Evolutionary conservation across 176 grass and related monocot species (phyloP), one percentile per base, ranked within the genome.

Genomic region (Avena atlantica): DNA sequence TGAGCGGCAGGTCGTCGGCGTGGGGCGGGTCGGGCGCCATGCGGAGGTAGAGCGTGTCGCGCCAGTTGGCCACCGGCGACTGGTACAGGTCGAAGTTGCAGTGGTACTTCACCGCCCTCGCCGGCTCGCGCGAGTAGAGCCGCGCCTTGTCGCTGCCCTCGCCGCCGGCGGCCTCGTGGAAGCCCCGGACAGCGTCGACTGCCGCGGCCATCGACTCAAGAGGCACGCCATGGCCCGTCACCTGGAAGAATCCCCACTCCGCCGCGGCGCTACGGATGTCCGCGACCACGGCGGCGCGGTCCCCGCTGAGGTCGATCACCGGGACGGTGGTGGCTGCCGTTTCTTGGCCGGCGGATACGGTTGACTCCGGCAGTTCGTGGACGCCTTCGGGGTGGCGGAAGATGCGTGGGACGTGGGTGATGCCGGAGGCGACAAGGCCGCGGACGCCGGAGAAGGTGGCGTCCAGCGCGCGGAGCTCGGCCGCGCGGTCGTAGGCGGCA

Each of bases 51-150:
- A 95, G 91, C 36, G 93, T 86, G 70, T 94, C 92, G 27, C 85
- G 78, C 92, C 92, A 94, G 80, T 90, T 94, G 21, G 85, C 77
- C 48, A 92, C 90, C 8, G 45, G 8, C 17, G 90, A 85, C 77
- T 85, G 48, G 81, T 90, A 94, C 20, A 94, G 85, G 58, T 92
- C 90, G 83, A 94, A 92, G 87, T 92, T 92, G 86, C 90, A 92
- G 57, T 87, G 31, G 70, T 95, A 92, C 86, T 85, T 89, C 16
- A 85, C 86, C 6, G 93, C 86, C 86, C 19, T 70, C 9, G 45
- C 62, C 3, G 67, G 69, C 14, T 93, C 93, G 17, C 89, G 89
- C 17, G 91, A 86, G 90, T 93, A 95, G 58, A 95, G 71, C 64
- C 76, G 25, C 49, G 86, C 74, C 90, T 92, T 95, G 45, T 89